phyloP scores from a whole-genome alignment of 306 rosid species.

The Coriaria nepalensis region DNA sequence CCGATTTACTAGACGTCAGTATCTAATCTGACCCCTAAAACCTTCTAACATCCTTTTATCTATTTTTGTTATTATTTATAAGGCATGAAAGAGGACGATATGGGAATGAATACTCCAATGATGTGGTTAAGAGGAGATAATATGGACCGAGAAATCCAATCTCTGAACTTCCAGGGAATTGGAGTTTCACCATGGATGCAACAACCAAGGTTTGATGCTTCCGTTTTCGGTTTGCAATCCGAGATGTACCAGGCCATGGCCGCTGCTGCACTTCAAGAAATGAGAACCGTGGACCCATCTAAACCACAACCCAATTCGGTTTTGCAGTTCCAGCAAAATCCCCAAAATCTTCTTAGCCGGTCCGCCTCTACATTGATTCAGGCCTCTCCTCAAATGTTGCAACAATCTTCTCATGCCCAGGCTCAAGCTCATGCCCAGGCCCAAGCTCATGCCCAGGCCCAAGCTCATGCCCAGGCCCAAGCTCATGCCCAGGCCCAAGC shows the following conservation, averaged over 20 bases:
- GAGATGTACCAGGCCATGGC: constrained; percentile 90
- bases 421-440: constrained; percentile 9
- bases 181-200: constrained; percentile 91
- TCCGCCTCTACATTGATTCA: constrained; percentile 49
- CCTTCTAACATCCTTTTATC: not conserved
- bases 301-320: constrained; percentile 46
- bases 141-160: constrained; percentile 69
- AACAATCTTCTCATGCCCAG: constrained; percentile 16
- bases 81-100: constrained; percentile 85
- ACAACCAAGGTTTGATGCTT: constrained; percentile 54
- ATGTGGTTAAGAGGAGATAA: constrained; percentile 70
- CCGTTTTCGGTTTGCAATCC: constrained; percentile 65
- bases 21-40: too few species aligned
- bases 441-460: constrained; percentile 34
- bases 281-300: constrained; percentile 63
- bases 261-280: constrained; percentile 88
- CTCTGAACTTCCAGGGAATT: constrained; percentile 64
- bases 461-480: constrained; percentile 33
- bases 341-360: constrained; percentile 49
- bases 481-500: constrained; percentile 32
- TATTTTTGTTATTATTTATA: constrained; percentile 9
- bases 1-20: too few species aligned
- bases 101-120: constrained; percentile 60
- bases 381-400: constrained; percentile 51
- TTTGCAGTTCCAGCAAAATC: constrained; percentile 62